Evolutionary conservation across 495 filamentous ascomycete genomes (phyloP).

Genomic region (Trichoderma parareesei): DNA sequence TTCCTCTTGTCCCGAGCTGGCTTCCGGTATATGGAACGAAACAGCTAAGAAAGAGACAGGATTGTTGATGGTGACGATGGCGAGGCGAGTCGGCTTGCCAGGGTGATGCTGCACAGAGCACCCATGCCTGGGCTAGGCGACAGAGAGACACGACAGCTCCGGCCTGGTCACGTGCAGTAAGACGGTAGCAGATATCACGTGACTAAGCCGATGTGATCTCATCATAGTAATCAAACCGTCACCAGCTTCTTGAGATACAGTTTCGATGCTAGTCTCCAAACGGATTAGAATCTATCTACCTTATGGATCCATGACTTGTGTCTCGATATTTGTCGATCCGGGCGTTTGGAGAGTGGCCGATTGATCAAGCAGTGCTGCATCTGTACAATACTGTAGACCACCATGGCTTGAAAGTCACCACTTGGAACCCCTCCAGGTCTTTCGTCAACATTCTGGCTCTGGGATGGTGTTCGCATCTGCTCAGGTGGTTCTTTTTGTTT

Average conservation of each 20-base stretch:
- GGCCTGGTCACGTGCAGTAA: conserved; percentile 7
- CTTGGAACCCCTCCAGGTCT: no score
- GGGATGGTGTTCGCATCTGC: no score
- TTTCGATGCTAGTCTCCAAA: no score
- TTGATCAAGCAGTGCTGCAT: neutral
- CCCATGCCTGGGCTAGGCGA: conserved; percentile 15
- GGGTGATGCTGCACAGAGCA: conserved; percentile 8
- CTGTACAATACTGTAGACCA: neutral
- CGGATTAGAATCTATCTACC: no score
- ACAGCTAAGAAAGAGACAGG: neutral
- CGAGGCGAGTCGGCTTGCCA: conserved; percentile 2
- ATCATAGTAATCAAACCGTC: no score
- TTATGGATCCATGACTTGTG: neutral
- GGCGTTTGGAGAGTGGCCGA: no score
- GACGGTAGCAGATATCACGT: no score
- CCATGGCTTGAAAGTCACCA: neutral
- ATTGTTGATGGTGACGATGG: conserved; percentile 2
- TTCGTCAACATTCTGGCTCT: no score
- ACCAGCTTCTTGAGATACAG: no score
- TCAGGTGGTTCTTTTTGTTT: no score
- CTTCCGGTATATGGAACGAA: neutral
- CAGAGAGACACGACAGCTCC: conserved; percentile 20
- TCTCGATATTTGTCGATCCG: neutral
- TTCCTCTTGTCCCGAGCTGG: neutral
- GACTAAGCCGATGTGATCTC: no score